Evolutionary conservation across 768 basidiomycete genomes (phyloP), one percentile per base, ranked within the genome.

Genomic region (Xerocomus spinulosus): DNA sequence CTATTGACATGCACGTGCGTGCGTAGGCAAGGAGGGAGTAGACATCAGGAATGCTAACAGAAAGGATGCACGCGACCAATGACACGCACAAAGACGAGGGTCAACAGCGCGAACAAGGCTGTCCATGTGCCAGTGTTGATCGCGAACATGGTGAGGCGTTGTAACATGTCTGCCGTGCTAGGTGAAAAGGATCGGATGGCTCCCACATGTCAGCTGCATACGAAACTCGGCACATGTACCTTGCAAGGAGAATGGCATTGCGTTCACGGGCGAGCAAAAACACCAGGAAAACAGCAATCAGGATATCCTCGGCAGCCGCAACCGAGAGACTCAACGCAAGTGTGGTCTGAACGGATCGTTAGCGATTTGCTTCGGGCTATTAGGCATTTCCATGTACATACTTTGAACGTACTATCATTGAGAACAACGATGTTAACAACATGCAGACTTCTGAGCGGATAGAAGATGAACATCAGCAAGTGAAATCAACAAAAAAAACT

Each of bases 91-190:
- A 28, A 28, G 10, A 28, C 10, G 26, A 28, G 6, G 26, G 26
- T 6, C 26, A 28, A 73, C 62, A 80, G 80, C 15, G 72, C 65
- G 5, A 56, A 60, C 0, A 80, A 76, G 51, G 81, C 80, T 14
- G 77, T 70, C 5, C 73, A 74, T 15, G 81, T 70, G 1, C 76
- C 69, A 5, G 36, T 39, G 17, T 44, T 38, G 30, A 49, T 29
- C 4, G 36, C n/a, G 28, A 49, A 40, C 5, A 50, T 7, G 6
- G 26, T 37, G 18, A 49, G 41, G 15, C 48, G 34, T 23, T 43
- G 42, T 28, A 49, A 10, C n/a, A 49, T 29, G n/a, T 36, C 26
- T 10, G 30, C n/a, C n/a, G 41, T 49, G 9, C 48, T 49, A 25
- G 24, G 14, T 14, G 25, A 26, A 26, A 34, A 1, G 33, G 14